phyloP scores from a whole-genome alignment of 2,329 filamentous ascomycete genomes.

The Trichoderma atrobrunneum region DNA sequence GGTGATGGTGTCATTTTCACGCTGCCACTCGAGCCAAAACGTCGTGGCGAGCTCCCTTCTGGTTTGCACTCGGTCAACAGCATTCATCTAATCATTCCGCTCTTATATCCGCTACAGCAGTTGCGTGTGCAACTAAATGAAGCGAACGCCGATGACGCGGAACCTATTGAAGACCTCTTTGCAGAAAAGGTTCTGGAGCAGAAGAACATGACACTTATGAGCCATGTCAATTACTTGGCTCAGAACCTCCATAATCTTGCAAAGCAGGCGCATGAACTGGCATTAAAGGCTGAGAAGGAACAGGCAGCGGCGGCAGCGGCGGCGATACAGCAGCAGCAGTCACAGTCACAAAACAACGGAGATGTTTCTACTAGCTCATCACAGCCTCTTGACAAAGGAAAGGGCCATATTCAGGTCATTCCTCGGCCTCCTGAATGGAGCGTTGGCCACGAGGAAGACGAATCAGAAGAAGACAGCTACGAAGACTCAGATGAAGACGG shows the following conservation, averaged over 20 bases:
- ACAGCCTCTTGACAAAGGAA: conserved; percentile 41
- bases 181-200: conserved; percentile 54
- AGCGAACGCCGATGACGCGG: conserved; percentile 57
- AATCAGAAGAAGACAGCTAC: conserved; percentile 44
- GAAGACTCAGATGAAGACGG: conserved; percentile 44
- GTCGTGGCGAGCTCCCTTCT: conserved; percentile 57
- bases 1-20: conserved; percentile 68
- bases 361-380: conserved; percentile 17
- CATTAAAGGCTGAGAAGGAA: conserved; percentile 22
- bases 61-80: conserved; percentile 61
- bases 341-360: conserved; percentile 12
- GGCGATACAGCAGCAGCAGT: background rate
- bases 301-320: conserved; percentile 19
- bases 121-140: conserved; percentile 65
- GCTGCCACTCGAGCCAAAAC: conserved; percentile 65
- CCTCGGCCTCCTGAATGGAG: conserved; percentile 76
- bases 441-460: conserved; percentile 42
- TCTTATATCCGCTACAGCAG: conserved; percentile 68
- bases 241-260: conserved; percentile 68
- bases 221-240: conserved; percentile 70
- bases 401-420: conserved; percentile 67
- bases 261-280: conserved; percentile 45
- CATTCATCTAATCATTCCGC: conserved; percentile 66
- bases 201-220: conserved; percentile 63
- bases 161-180: conserved; percentile 64